Evolutionary conservation across 2,329 filamentous ascomycete genomes (phyloP), one percentile per base, ranked within the genome.

Genomic region (Phialophora chinensis): DNA sequence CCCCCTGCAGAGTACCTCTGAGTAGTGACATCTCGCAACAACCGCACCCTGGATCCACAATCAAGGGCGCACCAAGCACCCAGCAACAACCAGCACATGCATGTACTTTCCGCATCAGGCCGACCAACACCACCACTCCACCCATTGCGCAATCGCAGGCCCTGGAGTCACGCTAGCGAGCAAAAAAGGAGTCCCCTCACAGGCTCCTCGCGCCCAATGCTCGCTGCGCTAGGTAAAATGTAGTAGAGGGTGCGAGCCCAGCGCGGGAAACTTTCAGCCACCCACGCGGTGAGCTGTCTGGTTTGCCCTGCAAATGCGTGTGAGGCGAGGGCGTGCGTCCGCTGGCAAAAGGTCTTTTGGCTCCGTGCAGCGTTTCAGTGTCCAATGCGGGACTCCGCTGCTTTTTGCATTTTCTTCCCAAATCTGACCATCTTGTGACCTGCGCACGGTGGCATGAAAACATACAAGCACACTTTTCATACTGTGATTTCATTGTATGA

Each of bases 91-190:
- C 23, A n/a, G 44, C 17, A 23, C 11, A 11, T 25, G 49, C 20
- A 53, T 55, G 53, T 55, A 55, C 53, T 55, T 55, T 55, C 53
- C 53, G 53, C 53, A 55, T 55, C 27, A 55, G 53, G 53, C 29
- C 53, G 14, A 33, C 25, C 29, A 44, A 1, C 29, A 29, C 6
- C 29, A 29, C n/a, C 10, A 31, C 53, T 31, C 53, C 53, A 55
- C 53, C 53, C 25, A 55, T 55, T 55, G 53, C 53, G 53, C 53
- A 55, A 55, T 55, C n/a, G 17, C 17, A 25, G 27, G 12, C 27
- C 29, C 52, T 55, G 12, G n/a, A 33, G 35, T 35, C 27, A 20
- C 25, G 8, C 29, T 10, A 31, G 20, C 49, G 6, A 4, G 23
- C 23, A 20, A 49, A 23, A n/a, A 12, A 7, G 1, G 7, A 23